Evolutionary conservation across 345 rosid genomes (phyloP).

Genomic region (Physaria fendleri): DNA sequence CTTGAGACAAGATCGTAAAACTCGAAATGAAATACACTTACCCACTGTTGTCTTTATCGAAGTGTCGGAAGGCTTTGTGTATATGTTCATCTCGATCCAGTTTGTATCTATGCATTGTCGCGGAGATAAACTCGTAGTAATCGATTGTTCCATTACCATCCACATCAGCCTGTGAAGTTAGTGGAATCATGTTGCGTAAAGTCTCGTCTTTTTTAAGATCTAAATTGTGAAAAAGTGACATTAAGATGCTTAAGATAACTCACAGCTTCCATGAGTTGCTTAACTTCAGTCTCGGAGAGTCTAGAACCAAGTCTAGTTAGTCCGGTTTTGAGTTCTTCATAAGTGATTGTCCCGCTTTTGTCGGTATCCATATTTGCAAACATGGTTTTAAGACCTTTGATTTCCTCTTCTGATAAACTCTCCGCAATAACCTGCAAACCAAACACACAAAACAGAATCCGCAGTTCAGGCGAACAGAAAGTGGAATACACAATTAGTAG

Average conservation of each 20-base stretch:
- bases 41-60: slow-evolving; percentile 82
- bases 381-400: slow-evolving; percentile 75
- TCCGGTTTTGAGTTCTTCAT: slow-evolving; percentile 75
- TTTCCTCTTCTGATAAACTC: slow-evolving; percentile 75
- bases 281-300: slow-evolving; percentile 75
- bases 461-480: too few relatives aligned
- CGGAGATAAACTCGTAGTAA: slow-evolving; percentile 76
- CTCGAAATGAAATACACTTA: slow-evolving; percentile 22
- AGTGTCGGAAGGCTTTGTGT: slow-evolving; percentile 72
- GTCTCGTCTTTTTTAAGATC: background rate
- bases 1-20: background rate
- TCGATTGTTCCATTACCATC: slow-evolving; percentile 90
- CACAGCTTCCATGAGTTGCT: slow-evolving; percentile 92
- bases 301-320: slow-evolving; percentile 67
- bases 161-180: slow-evolving; percentile 53
- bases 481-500: background rate
- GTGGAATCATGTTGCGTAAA: background rate
- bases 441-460: background rate
- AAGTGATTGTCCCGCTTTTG: slow-evolving; percentile 84
- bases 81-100: slow-evolving; percentile 70
- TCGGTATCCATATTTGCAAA: slow-evolving; percentile 80
- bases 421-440: slow-evolving; percentile 66
- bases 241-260: slow-evolving; percentile 28
- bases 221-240: background rate
- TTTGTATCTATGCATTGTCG: slow-evolving; percentile 75